Base-by-base conservation (phyloP, 2,329 filamentous ascomycete species). In the Rutstroemia sp. region DNA sequence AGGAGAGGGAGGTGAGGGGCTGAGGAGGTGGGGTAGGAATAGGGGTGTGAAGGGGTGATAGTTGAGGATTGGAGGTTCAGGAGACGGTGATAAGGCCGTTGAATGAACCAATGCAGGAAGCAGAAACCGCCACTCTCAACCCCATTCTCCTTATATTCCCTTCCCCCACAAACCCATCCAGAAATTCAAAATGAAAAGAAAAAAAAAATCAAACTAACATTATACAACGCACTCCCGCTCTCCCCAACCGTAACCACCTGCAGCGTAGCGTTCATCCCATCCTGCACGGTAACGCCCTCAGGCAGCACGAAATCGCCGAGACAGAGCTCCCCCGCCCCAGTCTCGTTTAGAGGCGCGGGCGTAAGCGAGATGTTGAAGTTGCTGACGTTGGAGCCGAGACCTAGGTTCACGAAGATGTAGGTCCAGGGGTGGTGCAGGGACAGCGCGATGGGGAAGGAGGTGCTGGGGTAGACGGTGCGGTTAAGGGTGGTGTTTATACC, bases 171-270 rank as follows among this genome's bases (percentile, higher is more conserved):
- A 41, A 41, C 2, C 38, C 10, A 27, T 12, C 25, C 14, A 39
- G 19, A 8, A 19, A 19, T 25, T 23, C 2, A 23, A 45, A 18
- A n/a, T n/a, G n/a, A 19, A 2, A 45, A 10, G 12, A 23, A 9
- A 23, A 21, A 45, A 8, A 45, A 45, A 45, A 23, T 23, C 23
- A 10, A 19, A 5, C 54, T 45, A 44, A 54, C 58, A 25, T 59
- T 59, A 21, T 59, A 59, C n/a, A 59, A 44, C 6, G 54, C 54
- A 41, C 52, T 48, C 10, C 58, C 58, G 37, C 52, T 59, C 16
- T 49, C 23, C 9, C 54, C 54, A 0, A 56, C 38, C 14, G 58
- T 59, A 34, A 56, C 58, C 1, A 59, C 56, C 38, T 59, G 58
- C 6, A 59, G n/a, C 23, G 58, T 54, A 5, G 58, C 58, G 4